Evolutionary conservation across 306 rosid species (phyloP), one percentile per base, ranked within the genome.

Genomic region (Quercus suber): DNA sequence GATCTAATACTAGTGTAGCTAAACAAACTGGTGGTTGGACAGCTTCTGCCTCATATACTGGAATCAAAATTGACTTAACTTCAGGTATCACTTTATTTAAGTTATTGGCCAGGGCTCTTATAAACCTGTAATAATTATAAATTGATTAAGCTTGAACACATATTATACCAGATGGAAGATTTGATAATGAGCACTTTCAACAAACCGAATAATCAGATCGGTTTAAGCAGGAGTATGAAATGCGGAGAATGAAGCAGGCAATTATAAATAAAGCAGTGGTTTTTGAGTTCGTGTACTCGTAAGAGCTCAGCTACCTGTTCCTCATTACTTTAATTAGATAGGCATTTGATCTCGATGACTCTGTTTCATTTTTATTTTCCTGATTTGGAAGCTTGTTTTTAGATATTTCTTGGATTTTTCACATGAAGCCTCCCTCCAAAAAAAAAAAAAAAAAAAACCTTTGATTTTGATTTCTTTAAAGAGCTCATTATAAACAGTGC

Each of bases 181-280:
- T 58, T 64, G 76, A 69, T 41, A 18, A n/a, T 33, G 85, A 78
- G 59, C 83, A 80, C 79, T 81, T 63, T 78, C 81, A 74, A 41
- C 85, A 75, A 71, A 86, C 89, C 8, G 49, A 81, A 57, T 79
- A 86, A 70, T 69, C 75, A 1, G 80, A 83, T 78, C 65, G 25
- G 59, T 83, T 83, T 58, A 83, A 82, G 55, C 78, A 86, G 33
- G 85, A 81, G 37, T 81, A 75, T 15, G 83, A 86, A 78, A 77
- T 86, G 83, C 71, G 87, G 10, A 81, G 76, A 71, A 70, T 80
- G 33, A 86, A 78, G n/a, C 87, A 83, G 87, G 89, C 81, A 83
- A 80, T 79, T 52, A 27, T 67, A 20, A 2, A 3, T 45, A 3
- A 10, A 43, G 18, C 52, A 3, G 51, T 30, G 35, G 21, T 25